phyloP scores from a whole-genome alignment of 1,284 basidiomycete genomes.

The Leccinum angustisporum region DNA sequence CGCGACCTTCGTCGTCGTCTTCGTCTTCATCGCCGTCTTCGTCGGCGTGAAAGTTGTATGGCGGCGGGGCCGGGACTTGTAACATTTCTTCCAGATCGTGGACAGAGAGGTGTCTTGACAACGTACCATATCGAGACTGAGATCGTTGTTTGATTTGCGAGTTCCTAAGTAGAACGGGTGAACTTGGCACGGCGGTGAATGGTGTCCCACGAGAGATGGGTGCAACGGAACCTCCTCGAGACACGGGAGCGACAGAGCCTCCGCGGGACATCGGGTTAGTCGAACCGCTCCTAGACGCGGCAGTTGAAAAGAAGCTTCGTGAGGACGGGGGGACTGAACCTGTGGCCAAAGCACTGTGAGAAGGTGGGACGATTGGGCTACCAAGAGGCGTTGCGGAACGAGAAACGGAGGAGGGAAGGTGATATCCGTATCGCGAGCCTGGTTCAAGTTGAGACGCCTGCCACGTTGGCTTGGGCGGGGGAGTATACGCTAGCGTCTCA shows the following conservation, averaged over 20 bases:
- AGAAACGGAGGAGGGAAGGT: background rate
- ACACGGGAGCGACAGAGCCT: background rate
- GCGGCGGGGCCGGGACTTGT: background rate
- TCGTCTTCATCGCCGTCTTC: background rate
- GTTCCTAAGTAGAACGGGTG: background rate
- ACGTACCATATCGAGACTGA: background rate
- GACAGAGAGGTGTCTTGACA: background rate
- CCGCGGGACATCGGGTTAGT: too few relatives aligned
- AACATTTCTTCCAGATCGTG: background rate
- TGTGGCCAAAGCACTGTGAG: background rate
- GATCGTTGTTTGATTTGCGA: background rate
- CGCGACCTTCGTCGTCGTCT: too few relatives aligned
- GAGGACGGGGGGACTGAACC: background rate
- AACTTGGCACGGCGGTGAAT: background rate
- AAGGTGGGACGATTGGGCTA: background rate
- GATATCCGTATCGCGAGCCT: background rate
- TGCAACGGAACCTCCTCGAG: background rate
- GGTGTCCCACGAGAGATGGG: background rate
- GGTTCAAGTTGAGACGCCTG: background rate
- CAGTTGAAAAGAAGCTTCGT: background rate
- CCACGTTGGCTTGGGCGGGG: background rate
- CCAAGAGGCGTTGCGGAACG: background rate
- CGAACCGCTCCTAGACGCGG: too few relatives aligned
- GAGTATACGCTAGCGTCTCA: background rate
- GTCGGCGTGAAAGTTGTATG: background rate